Conservation (phyloP, 2,329 filamentous ascomycete species). For the Xylaria sp. region DNA sequence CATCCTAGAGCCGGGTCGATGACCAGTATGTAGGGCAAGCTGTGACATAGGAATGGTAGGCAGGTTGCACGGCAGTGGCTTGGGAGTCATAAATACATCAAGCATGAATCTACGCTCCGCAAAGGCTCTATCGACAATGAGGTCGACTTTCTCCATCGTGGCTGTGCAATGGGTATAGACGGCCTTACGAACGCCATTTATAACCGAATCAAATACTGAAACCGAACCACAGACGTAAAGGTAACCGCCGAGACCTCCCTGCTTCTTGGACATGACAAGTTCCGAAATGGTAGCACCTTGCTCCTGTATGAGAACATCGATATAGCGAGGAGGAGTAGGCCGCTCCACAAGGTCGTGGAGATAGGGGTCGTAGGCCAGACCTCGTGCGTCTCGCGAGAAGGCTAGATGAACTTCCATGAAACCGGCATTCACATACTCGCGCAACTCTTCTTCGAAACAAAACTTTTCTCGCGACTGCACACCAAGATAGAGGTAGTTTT, state of each 20-base stretch:
- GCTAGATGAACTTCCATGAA: constrained; percentile 64
- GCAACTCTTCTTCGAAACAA: constrained; percentile 61
- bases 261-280: constrained; percentile 67
- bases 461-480: constrained; percentile 65
- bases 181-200: constrained; percentile 66
- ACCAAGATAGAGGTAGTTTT: constrained; percentile 59
- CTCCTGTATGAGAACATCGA: constrained; percentile 63
- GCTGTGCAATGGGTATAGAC: constrained; percentile 64
- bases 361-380: constrained; percentile 58
- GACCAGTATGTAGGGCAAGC: constrained; percentile 63
- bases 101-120: constrained; percentile 67
- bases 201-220: constrained; percentile 64
- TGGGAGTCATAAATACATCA: constrained; percentile 67
- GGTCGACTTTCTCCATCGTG: constrained; percentile 62
- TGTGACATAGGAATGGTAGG: constrained; percentile 62
- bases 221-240: constrained; percentile 63
- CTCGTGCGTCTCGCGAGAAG: constrained; percentile 62
- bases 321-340: constrained; percentile 62
- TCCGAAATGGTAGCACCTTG: constrained; percentile 63
- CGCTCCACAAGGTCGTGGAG: constrained; percentile 60
- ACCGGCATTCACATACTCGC: constrained; percentile 58
- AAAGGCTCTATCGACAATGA: constrained; percentile 63
- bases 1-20: constrained; percentile 58
- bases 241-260: constrained; percentile 61
- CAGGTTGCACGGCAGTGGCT: constrained; percentile 61